phyloP scores from a whole-genome alignment of 2,329 filamentous ascomycete genomes.

The Fusarium piperis region DNA sequence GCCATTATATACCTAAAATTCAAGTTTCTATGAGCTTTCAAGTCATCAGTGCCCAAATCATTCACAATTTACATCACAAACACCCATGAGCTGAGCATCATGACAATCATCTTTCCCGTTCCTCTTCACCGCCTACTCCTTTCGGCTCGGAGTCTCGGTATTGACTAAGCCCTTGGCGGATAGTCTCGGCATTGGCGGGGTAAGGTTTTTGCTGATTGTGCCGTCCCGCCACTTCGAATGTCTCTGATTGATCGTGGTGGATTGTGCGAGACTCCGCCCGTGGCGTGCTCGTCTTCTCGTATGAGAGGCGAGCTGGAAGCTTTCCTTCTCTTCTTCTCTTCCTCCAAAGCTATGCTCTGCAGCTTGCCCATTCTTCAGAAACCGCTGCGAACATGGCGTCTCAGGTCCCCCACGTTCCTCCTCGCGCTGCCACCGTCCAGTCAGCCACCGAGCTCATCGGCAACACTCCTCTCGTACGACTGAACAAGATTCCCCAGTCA shows the following conservation, averaged over 20 bases:
- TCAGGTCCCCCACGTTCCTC: conserved; percentile 45
- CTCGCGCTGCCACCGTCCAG: conserved; percentile 51
- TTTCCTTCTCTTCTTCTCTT: not conserved
- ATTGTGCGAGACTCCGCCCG: conserved; percentile 34
- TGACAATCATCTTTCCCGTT: not conserved
- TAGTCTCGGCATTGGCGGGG: conserved; percentile 46
- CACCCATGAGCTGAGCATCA: not conserved
- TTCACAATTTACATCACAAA: not conserved
- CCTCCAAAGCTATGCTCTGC: not conserved
- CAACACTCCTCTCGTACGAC: conserved; percentile 87
- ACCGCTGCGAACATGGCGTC: conserved; percentile 36
- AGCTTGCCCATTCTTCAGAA: not conserved
- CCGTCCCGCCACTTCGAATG: conserved; percentile 34
- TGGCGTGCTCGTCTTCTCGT: conserved; percentile 39
- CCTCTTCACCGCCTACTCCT: conserved; percentile 8
- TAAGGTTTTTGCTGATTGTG: conserved; percentile 32
- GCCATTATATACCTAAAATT: not conserved
- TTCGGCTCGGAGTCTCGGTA: conserved; percentile 15
- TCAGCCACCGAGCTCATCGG: conserved; percentile 87
- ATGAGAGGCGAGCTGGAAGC: conserved; percentile 15
- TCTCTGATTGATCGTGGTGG: conserved; percentile 14
- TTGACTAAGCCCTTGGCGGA: conserved; percentile 32
- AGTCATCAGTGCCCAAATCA: not conserved
- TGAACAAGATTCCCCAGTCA: conserved; percentile 91
- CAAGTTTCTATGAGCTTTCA: not conserved